Conservation (phyloP, 73 alveolate genomes). For the Paramecium tetraurelia region DNA sequence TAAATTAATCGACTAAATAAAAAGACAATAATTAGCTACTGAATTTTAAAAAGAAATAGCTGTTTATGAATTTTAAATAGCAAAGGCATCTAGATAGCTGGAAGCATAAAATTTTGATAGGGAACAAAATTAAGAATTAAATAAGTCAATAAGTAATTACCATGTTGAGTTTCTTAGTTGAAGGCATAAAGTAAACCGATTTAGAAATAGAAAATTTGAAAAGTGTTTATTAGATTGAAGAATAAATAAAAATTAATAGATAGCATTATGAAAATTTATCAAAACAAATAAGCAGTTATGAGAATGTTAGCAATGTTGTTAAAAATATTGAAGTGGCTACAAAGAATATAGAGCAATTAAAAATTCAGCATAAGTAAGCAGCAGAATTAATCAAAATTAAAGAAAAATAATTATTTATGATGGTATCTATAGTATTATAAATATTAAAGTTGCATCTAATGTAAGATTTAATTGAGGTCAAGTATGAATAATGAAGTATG, state of each 20-base stretch:
- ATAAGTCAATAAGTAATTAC: not conserved
- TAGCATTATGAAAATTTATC: not conserved
- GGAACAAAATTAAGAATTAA: constrained; percentile 34
- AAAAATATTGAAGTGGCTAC: not conserved
- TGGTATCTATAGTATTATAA: not conserved
- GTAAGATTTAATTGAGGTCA: not conserved
- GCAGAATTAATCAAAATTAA: not conserved
- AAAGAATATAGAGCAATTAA: not conserved
- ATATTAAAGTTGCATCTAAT: not conserved
- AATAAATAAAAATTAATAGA: constrained; percentile 1
- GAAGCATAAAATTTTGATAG: constrained; percentile 28
- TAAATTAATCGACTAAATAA: not conserved
- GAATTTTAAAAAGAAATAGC: constrained; percentile 11
- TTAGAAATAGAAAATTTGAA: not conserved
- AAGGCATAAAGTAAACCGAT: not conserved
- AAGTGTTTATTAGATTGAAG: not conserved
- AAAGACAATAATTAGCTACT: not conserved
- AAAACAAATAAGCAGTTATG: not conserved
- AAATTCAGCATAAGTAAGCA: not conserved
- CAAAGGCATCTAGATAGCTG: constrained; percentile 2
- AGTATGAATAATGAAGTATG: not conserved
- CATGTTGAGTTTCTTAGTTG: not conserved
- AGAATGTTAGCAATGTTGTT: not conserved
- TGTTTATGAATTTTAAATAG: constrained; percentile 20
- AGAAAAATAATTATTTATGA: constrained; percentile 13